Evolutionary conservation across 306 rosid genomes (phyloP), one percentile per base, ranked within the genome.

Genomic region (Arachis stenosperma): DNA sequence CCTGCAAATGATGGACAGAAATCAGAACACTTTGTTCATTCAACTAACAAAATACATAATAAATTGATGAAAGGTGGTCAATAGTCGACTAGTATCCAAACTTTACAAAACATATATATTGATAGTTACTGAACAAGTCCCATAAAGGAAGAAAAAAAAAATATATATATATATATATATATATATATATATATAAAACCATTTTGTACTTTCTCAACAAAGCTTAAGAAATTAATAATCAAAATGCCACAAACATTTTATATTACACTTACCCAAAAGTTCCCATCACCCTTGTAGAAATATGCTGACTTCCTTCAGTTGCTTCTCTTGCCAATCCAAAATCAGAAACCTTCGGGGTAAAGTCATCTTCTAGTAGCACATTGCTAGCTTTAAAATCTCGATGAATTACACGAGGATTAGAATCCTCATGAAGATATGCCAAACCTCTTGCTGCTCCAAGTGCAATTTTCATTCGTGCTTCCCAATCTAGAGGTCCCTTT

Each of bases 271-370:
- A 93, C 98, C 98, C 98, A 15, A 93, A 93, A 81, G 98, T 93
- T 69, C 98, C 98, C 98, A 93, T 93, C 78, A 93, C 98, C 47
- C 96, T 85, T 17, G 98, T 93, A 33, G 98, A 93, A 76, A 93
- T 87, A 81, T 90, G 98, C 70, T 79, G 78, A 86, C 97, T 93
- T 73, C 98, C 98, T 82, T 93, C 97, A 40, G 96, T 93, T 75
- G 98, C 98, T 84, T 93, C 98, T 87, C 97, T 84, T 33, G 98
- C 98, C 90, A 93, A 76, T 47, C 98, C 98, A 63, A 93, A 93
- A 84, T 93, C 98, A 46, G 97, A 90, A 78, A 93, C 97, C 86
- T 90, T 93, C 52, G 98, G 96, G 73, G 96, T 93, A 84, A 88
- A 93, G 80, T 93, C 98, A 59, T 86, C 92, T 84, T 93, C 98